phyloP scores from a whole-genome alignment of 2,329 filamentous ascomycete species.

The Lecanicillium sp. region DNA sequence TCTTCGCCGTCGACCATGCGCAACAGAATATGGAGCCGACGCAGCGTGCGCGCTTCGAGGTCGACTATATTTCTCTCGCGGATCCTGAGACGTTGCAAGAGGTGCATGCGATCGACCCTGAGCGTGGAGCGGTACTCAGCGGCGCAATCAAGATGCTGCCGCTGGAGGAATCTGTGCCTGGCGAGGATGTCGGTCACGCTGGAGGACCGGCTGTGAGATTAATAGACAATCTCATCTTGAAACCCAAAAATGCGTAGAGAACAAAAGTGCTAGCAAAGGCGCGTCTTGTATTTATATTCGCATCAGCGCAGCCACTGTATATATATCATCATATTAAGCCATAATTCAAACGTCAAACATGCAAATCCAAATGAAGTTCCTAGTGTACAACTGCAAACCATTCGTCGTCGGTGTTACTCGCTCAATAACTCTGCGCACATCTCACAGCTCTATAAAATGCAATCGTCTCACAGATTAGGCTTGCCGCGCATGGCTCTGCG shows the following conservation, averaged over 20 bases:
- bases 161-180: conserved; percentile 61
- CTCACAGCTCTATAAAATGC: too few species aligned
- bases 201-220: conserved; percentile 73
- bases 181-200: conserved; percentile 68
- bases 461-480: conserved; percentile 39
- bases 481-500: conserved; percentile 44
- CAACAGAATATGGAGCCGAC: conserved; percentile 56
- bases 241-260: conserved; percentile 26
- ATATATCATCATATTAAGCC: background rate
- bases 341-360: background rate
- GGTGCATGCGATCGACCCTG: conserved; percentile 61
- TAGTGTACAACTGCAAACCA: conserved; percentile 6
- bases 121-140: conserved; percentile 75
- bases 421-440: too few species aligned
- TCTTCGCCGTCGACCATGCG: conserved; percentile 47
- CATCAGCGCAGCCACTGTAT: conserved; percentile 3
- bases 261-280: background rate
- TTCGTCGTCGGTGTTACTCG: too few species aligned
- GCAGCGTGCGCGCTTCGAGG: conserved; percentile 65
- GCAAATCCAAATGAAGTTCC: background rate
- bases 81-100: conserved; percentile 82
- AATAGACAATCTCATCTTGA: conserved; percentile 86
- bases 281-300: background rate
- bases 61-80: conserved; percentile 89
- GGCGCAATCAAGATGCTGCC: conserved; percentile 87